Base-by-base conservation (phyloP, 805 yeast species). In the Metschnikowia koreensis region DNA sequence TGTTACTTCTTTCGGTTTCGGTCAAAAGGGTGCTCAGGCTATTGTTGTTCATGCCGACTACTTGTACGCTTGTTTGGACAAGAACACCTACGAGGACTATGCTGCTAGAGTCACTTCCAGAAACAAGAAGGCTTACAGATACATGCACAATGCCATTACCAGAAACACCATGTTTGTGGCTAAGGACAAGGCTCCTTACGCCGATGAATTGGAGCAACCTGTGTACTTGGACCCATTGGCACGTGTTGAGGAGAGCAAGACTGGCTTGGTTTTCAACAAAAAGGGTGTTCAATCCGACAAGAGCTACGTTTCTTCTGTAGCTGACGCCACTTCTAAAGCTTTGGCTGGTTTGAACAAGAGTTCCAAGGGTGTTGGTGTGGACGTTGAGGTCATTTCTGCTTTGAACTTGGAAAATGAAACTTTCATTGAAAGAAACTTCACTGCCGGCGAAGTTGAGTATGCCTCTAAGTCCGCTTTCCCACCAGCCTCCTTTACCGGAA, bases 1-100 rank as follows among this genome's bases (percentile, higher is more conserved):
- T 38, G 84, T 94, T 46, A 94, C 98, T 6, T 94, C 99, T 2
- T 94, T 94, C 70, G 99, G 99, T 71, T 94, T 94, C 71, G 99
- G 99, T 70, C 99, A 94, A 79, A 94, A 94, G 81, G 99, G 99
- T 77, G 99, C 91, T 51, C 96, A 91, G 73, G 97, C 97, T 44
- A 74, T 94, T 69, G 87, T 84, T 51, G 80, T 94, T 58, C 96
- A 93, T 76, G 88, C 97, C 55, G 97, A 93, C 74, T 94, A 91
- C 82, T 80, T 96, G 73, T 90, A 75, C 69, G 96, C 96, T 55
- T 84, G 89, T 36, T 80, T 94, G 66, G 86, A 85, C 66, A 81
- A 82, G 71, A 68, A 74, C 38, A 81, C 86, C 58, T 96, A 90
- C 74, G 83, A 83, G 59, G 74, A 77, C 15, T 94, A 94, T 71